A percentile compares a stretch with the other conserved stretches of the same genome.
Evolutionary conservation across 1,284 basidiomycete genomes (phyloP).

Genomic region (Pyrrhoderma noxium): DNA sequence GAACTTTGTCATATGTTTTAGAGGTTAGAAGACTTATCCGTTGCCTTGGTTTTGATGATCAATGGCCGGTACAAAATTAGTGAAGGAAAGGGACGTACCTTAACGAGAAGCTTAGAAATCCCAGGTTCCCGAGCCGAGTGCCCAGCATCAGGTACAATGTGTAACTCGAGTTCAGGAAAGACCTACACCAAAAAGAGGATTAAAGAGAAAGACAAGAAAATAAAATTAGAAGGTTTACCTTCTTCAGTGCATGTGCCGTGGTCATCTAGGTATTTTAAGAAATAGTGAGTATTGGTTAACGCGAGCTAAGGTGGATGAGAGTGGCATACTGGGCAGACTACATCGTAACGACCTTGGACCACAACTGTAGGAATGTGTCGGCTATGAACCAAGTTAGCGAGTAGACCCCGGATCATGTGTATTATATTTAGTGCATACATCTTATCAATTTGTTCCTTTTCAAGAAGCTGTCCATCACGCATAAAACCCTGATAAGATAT

Average conservation of each 20-base stretch:
- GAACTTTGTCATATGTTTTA: too few relatives aligned
- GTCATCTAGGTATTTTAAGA: too few relatives aligned
- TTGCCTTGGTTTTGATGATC: too few relatives aligned
- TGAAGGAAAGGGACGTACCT: too few relatives aligned
- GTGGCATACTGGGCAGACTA: constrained; percentile 61
- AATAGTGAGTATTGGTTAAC: too few relatives aligned
- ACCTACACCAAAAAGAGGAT: constrained; percentile 31
- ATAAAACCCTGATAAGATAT: constrained; percentile 62
- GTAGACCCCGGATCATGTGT: constrained; percentile 3
- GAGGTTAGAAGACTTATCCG: too few relatives aligned
- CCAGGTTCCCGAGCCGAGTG: constrained; percentile 81
- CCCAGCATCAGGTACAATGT: constrained; percentile 86
- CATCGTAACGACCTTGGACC: constrained; percentile 84
- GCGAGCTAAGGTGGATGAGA: not conserved
- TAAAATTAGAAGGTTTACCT: constrained; percentile 29
- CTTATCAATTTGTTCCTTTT: constrained; percentile 81
- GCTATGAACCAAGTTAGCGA: constrained; percentile 32
- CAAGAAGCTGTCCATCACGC: constrained; percentile 82
- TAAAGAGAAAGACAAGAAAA: not conserved
- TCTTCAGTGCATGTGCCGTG: constrained; percentile 75
- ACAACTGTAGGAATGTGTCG: constrained; percentile 80
- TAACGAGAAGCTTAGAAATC: constrained; percentile 64
- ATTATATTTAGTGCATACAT: constrained; percentile 47
- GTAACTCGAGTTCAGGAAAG: constrained; percentile 76
- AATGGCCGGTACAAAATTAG: too few relatives aligned